Evolutionary conservation across 1,284 basidiomycete genomes (phyloP), one percentile per base, ranked within the genome.

Genomic region (Xerocomus amazonicus): DNA sequence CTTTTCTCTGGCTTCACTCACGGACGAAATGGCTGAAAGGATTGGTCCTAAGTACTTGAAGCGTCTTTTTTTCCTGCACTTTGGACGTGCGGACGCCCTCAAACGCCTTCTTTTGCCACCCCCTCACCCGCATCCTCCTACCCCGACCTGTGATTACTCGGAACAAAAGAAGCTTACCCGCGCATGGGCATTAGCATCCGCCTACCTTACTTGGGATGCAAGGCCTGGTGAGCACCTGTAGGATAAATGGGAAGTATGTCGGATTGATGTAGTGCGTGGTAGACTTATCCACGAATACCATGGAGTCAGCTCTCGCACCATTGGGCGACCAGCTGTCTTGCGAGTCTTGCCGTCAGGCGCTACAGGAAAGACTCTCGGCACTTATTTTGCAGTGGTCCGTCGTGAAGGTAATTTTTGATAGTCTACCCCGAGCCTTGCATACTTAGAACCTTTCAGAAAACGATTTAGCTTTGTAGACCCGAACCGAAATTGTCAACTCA

Each of bases 331-430:
- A 81, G 55, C 61, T 85, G 12, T 68, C 72, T 19, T 85, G 83
- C 58, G 77, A 82, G 23, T 71, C 80, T 27, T 90, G 87, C 63
- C 78, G 78, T 56, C 61, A 70, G 46, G 70, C 77, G 3, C 73
- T 90, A 17, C 69, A 75, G 45, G 81, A 85, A 36, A 78, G 87
- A 28, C 78, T 90, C 45, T 83, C 81, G 65, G 77, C 77, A 50
- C 72, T 90, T 37, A 70, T 87, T 38, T 68, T 83, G 17, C 84
- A 89, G 60, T 90, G 87, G 87, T 84, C 87, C 8, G 72, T 82
- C 33, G 83, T 90, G 40, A 90, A 87, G 73, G 87, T 86, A 57
- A 34, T 66, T 29, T 10, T 47, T 45, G 7, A 12, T 3, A 14
- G n/a, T n/a, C 8, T 3, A 8, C 32, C 26, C 33, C 10, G 14